Base-by-base conservation (phyloP, 371 early-diverging fungal genomes). In the Mortierella sp. region DNA sequence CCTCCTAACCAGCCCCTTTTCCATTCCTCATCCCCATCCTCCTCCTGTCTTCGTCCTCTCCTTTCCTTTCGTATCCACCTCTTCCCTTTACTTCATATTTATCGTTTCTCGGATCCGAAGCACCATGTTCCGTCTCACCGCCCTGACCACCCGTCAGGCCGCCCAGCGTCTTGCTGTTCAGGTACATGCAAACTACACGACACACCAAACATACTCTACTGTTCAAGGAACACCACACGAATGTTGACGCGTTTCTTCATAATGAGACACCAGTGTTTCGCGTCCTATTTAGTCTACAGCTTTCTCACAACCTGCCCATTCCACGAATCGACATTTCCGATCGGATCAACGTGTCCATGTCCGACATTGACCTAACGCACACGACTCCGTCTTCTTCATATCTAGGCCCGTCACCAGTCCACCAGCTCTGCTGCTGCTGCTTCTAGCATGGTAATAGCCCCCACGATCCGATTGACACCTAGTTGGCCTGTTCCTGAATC, bases 391-490 rank as follows among this genome's bases (percentile, higher is more conserved):
- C 63, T 37, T 40, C 24, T 39, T 11, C 24, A 40, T 34, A 11
- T 34, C 16, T 48, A 66, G 70, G 50, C 55, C 39, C 79, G 79
- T 53, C 31, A 79, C 63, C 79, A 79, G 71, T 79, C 79, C 31
- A 79, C 79, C 48, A 70, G 66, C 50, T 73, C 78, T 52, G 39
- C 79, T 19, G 66, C 80, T 50, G 67, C 71, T 22, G 70, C 53
- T 14, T 69, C 78, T 31, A 70, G 45, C 79, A 70, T 71, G 79
- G 79, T 79, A 74, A 34, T 14, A 24, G n/a, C 22, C 61, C 61
- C 8, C 7, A 34, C 3, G 22, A 19, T 61, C 61, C 61, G 16
- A 22, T 2, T 37, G 34, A 2, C 22, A 37, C 37, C 8, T 19
- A 5, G 8, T 31, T 16, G 34, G 1, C 9, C 37, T 10, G 37